Base-by-base conservation (phyloP, 768 basidiomycete species). In the Boletus rubroflammeus region DNA sequence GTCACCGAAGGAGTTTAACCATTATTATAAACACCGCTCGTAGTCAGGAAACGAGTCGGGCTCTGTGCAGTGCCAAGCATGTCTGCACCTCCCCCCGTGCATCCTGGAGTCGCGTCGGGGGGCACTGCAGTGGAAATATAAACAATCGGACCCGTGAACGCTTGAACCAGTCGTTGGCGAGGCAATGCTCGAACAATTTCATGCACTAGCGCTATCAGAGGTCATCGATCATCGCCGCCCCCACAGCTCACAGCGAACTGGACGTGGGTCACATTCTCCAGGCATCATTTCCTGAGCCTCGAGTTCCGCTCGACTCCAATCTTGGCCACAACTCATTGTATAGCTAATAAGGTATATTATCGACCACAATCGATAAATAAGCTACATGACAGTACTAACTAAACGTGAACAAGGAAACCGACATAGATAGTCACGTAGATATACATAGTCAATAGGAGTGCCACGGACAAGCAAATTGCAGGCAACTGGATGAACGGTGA, bases 31-130 rank as follows among this genome's bases (percentile, higher is more conserved):
- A 35, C 38, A 34, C 42, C 8, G 23, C 36, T 31, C 31, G 19
- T 41, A 38, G 36, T 39, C 32, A n/a, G n/a, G 51, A 65, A 48
- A 62, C 11, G 60, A 47, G 47, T 65, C 62, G 63, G 61, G 28
- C 28, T 54, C 54, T 61, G 36, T 42, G 36, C 46, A 41, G 23
- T 49, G 51, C 40, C 42, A 53, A 38, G 51, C 56, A 54, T 50
- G 50, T 43, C 29, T 40, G 17, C 51, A 56, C 28, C 25, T 47
- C 32, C 46, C 32, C 46, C 58, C 10, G 53, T 51, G 48, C 40
- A 19, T 50, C 44, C 49, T 46, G 46, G 38, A 43, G 41, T 43
- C 25, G 49, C 32, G 45, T 53, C 62, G 43, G 51, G 47, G 17
- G 43, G 47, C 47, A 44, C 44, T 51, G 43, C 49, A 47, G 41